These are phyloP conservation scores for Botrytis deweyae DNA, from an alignment of 2,329 filamentous ascomycete species.

Conservation along the genomic window DNA sequence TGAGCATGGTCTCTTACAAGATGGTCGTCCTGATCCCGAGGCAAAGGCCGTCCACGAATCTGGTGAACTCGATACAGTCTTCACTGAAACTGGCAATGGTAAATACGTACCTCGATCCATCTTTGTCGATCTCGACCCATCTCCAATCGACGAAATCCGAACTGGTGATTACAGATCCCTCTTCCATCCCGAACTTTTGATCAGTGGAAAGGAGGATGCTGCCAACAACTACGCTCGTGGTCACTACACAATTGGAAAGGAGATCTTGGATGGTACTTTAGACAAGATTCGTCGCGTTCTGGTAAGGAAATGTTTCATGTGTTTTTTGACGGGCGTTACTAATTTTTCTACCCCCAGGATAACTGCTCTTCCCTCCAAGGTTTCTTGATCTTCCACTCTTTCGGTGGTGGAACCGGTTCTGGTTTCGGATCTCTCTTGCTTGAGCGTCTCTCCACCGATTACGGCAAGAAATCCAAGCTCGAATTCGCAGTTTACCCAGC, in stretches of 20 bases:
- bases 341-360: slow-evolving; percentile 44
- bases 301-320: slow-evolving; percentile 44
- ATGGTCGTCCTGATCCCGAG: slow-evolving; percentile 58
- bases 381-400: slow-evolving; percentile 68
- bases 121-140: slow-evolving; percentile 66
- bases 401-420: slow-evolving; percentile 66
- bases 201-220: slow-evolving; percentile 68
- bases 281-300: slow-evolving; percentile 63
- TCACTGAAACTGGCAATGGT: slow-evolving; percentile 61
- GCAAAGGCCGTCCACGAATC: slow-evolving; percentile 51
- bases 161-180: slow-evolving; percentile 61
- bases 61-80: slow-evolving; percentile 65
- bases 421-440: slow-evolving; percentile 65
- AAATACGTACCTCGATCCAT: slow-evolving; percentile 69
- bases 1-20: slow-evolving; percentile 62
- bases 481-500: slow-evolving; percentile 67
- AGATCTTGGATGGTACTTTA: slow-evolving; percentile 62
- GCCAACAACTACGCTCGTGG: slow-evolving; percentile 70
- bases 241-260: slow-evolving; percentile 68
- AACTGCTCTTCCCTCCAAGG: slow-evolving; percentile 66
- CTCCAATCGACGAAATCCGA: slow-evolving; percentile 67
- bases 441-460: slow-evolving; percentile 63
- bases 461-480: slow-evolving; percentile 67
- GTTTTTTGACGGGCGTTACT: slow-evolving; percentile 5
- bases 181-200: slow-evolving; percentile 65